Base-by-base conservation (phyloP, 495 filamentous ascomycete genomes). In the Penicillium canariense region DNA sequence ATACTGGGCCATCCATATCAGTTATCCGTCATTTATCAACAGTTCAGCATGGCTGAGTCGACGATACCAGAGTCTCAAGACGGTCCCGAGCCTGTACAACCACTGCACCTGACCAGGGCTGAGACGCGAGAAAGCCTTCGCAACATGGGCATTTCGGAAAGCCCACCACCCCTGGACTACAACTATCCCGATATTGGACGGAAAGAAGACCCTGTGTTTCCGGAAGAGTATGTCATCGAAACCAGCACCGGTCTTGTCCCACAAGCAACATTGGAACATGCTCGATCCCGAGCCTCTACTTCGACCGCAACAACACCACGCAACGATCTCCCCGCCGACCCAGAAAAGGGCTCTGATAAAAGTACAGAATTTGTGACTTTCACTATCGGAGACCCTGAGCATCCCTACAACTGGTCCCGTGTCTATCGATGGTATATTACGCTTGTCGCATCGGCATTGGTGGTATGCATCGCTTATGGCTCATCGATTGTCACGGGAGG, bases 401-500 rank as follows among this genome's bases (percentile, higher is more conserved):
- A 84, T 40, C 82, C 82, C 0, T 67, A 74, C 36, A 80, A 84
- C 48, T 85, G 81, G 82, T 63, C 72, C 0, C 62, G 60, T 0
- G 10, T 26, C 9, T 70, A 74, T 26, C 85, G 85, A 62, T 89
- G 86, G 86, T 73, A 76, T 11, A 77, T 82, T 11, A 86, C 83
- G 0, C 49, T 76, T 12, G 69, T 81, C 26, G 73, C 73, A 15
- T 80, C 82, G 0, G 61, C 68, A 2, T 79, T 84, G 55, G 87
- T 72, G 76, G 20, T 81, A 81, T 68, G 62, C 34, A 55, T 71
- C 26, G 65, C 84, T 84, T 63, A 85, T 78, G 26, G 85, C 80
- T 32, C 75, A 68, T 48, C 82, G 63, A 48, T 84, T 75, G 38
- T 81, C 75, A 90, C 87, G 0, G 75, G 87, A 7, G 88, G 86